These are phyloP conservation scores for Termitomyces sp. DNA, from an alignment of 768 basidiomycete species.

Conservation along the genomic window DNA sequence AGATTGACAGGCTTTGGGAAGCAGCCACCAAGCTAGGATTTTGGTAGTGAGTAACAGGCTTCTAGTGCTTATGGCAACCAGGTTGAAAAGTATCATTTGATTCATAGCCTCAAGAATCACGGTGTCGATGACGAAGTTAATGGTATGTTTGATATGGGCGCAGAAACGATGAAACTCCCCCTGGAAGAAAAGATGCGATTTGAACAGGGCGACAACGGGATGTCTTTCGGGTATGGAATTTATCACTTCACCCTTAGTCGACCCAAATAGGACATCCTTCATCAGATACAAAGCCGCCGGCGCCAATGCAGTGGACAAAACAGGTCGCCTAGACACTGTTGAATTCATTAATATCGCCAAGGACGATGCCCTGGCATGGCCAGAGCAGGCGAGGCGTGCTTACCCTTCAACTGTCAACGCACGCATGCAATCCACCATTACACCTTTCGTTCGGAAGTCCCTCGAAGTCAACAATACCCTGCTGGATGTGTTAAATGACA, in stretches of 20 bases:
- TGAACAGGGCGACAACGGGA: slow-evolving; percentile 52
- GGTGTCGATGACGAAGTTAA: slow-evolving; percentile 44
- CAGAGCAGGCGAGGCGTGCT: slow-evolving; percentile 43
- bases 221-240: slow-evolving; percentile 30
- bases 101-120: slow-evolving; percentile 50
- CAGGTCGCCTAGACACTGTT: slow-evolving; percentile 51
- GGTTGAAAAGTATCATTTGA: too few species aligned
- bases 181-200: slow-evolving; percentile 55
- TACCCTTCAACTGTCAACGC: slow-evolving; percentile 52
- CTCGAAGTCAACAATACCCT: slow-evolving; percentile 50
- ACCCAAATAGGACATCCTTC: neutral
- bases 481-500: slow-evolving; percentile 52
- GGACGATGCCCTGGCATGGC: slow-evolving; percentile 65
- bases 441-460: slow-evolving; percentile 56
- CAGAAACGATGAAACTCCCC: slow-evolving; percentile 49
- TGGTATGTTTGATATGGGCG: slow-evolving; percentile 54
- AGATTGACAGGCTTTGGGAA: slow-evolving; percentile 51
- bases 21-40: slow-evolving; percentile 60
- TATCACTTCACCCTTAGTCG: neutral
- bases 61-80: neutral
- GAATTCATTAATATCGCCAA: slow-evolving; percentile 69
- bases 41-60: slow-evolving; percentile 53
- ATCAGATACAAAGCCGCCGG: slow-evolving; percentile 59
- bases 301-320: slow-evolving; percentile 57
- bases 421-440: slow-evolving; percentile 45